phyloP scores from a whole-genome alignment of 805 yeast species.

The Brettanomyces bruxellensis region DNA sequence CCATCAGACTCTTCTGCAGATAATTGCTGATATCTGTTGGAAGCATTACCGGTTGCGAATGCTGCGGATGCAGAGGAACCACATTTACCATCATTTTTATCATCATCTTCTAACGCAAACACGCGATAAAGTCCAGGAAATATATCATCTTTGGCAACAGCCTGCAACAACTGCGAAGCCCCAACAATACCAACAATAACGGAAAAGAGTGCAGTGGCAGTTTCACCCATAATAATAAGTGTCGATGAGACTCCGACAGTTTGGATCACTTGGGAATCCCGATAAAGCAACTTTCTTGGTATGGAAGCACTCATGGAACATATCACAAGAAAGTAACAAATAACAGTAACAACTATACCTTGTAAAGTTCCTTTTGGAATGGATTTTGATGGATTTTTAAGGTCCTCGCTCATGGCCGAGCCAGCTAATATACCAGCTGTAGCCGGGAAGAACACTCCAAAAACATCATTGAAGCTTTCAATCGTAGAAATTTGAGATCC shows the following conservation, averaged over 20 bases:
- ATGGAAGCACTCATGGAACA: slow-evolving; percentile 69
- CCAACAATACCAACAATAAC: slow-evolving; percentile 95
- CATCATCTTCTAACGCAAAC: slow-evolving; percentile 41
- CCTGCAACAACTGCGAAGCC: slow-evolving; percentile 84
- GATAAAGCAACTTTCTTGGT: slow-evolving; percentile 68
- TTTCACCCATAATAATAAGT: slow-evolving; percentile 77
- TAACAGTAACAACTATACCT: slow-evolving; percentile 73
- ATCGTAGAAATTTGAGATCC: slow-evolving; percentile 58
- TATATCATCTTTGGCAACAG: slow-evolving; percentile 81
- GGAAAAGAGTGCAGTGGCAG: slow-evolving; percentile 84
- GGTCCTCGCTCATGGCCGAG: slow-evolving; percentile 96
- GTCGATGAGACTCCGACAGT: slow-evolving; percentile 62
- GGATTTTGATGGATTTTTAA: slow-evolving; percentile 74
- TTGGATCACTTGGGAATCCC: slow-evolving; percentile 80
- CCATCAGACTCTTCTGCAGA: too few relatives aligned
- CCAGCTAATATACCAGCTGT: slow-evolving; percentile 99
- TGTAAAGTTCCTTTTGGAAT: slow-evolving; percentile 91
- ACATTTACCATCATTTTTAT: slow-evolving; percentile 5
- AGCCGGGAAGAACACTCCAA: slow-evolving; percentile 96
- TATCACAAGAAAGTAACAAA: slow-evolving; percentile 72
- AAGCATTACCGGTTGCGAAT: too few relatives aligned
- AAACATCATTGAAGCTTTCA: slow-evolving; percentile 77
- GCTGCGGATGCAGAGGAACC: too few relatives aligned
- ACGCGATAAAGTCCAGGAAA: slow-evolving; percentile 60
- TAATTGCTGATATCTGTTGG: too few relatives aligned